A percentile compares a stretch with the other conserved stretches of the same genome.
These are phyloP conservation scores for Lippia alba DNA, from an alignment of 305 asterid genomes.

Conservation along the genomic window DNA sequence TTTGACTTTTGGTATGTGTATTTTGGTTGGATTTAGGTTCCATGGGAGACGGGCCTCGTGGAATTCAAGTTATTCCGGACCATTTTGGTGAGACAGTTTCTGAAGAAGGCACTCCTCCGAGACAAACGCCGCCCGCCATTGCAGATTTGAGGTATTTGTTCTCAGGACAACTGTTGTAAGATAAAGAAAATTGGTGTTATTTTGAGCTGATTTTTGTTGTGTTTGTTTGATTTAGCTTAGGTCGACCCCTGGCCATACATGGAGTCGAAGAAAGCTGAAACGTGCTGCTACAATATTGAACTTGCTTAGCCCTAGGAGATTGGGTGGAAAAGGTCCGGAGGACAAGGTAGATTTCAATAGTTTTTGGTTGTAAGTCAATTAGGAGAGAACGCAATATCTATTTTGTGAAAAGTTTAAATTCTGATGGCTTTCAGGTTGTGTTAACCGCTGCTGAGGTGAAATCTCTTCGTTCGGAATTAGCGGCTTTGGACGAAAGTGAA, in stretches of 20 bases:
- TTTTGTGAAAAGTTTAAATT: constrained; percentile 22
- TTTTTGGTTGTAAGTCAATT: neutral
- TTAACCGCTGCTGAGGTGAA: constrained; percentile 83
- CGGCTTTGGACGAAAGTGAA: constrained; percentile 80
- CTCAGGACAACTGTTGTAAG: constrained; percentile 7
- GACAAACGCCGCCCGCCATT: constrained; percentile 43
- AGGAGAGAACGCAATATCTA: constrained; percentile 22
- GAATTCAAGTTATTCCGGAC: constrained; percentile 60
- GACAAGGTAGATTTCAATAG: constrained; percentile 62
- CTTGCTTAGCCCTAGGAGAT: constrained; percentile 71
- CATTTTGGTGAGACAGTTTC: constrained; percentile 64
- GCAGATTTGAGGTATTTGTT: constrained; percentile 49
- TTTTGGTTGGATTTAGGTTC: constrained; percentile 41
- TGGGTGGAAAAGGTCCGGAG: constrained; percentile 65
- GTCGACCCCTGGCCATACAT: constrained; percentile 42
- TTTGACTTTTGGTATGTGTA: constrained; percentile 6
- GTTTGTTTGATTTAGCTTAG: constrained; percentile 52
- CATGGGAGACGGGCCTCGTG: constrained; percentile 84
- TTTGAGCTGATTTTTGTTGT: constrained; percentile 34
- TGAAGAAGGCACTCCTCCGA: constrained; percentile 41
- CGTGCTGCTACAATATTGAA: constrained; percentile 72
- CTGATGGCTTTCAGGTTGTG: constrained; percentile 57
- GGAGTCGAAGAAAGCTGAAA: constrained; percentile 53
- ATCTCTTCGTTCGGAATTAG: constrained; percentile 89
- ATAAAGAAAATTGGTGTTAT: constrained; percentile 25